Percentiles rank a stretch among this genome's conserved stretches.
phyloP scores from a whole-genome alignment of 106 monocot species.

The Allium fistulosum region DNA sequence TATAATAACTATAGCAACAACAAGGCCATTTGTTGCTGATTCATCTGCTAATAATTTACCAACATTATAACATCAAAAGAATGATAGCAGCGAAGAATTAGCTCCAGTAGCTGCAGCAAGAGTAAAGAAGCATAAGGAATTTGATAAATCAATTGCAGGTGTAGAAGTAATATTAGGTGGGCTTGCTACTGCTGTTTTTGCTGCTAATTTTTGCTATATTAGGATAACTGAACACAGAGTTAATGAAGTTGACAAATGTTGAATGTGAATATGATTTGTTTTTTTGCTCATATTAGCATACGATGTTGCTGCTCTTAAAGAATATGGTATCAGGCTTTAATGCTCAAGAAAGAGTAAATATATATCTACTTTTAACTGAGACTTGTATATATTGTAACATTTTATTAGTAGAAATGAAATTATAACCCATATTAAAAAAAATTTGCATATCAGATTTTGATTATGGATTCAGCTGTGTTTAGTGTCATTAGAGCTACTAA shows the following conservation, averaged over 20 bases:
- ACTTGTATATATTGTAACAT: no score
- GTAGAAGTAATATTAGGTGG: conserved; percentile 43
- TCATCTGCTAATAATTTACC: conserved; percentile 13
- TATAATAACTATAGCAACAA: conserved; percentile 15
- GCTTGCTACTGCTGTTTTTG: conserved; percentile 30
- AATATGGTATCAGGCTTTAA: no score
- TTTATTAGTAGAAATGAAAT: no score
- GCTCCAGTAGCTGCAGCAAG: conserved; percentile 6
- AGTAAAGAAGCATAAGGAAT: conserved; percentile 11
- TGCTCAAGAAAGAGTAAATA: no score
- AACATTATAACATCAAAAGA: no score
- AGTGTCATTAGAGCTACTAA: no score
- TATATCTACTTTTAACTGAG: no score
- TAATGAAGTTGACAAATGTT: conserved; percentile 9
- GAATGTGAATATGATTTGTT: background rate
- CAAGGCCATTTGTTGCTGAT: conserved; percentile 20
- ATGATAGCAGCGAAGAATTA: background rate
- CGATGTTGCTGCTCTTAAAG: no score
- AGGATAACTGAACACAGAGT: conserved; percentile 29
- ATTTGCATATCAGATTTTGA: no score
- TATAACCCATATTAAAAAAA: no score
- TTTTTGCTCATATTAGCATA: no score
- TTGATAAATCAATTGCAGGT: conserved; percentile 34
- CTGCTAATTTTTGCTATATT: conserved; percentile 39
- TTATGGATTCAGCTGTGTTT: no score